Base-by-base conservation (phyloP, 2,329 filamentous ascomycete species). In the Pyrenophora seminiperda region DNA sequence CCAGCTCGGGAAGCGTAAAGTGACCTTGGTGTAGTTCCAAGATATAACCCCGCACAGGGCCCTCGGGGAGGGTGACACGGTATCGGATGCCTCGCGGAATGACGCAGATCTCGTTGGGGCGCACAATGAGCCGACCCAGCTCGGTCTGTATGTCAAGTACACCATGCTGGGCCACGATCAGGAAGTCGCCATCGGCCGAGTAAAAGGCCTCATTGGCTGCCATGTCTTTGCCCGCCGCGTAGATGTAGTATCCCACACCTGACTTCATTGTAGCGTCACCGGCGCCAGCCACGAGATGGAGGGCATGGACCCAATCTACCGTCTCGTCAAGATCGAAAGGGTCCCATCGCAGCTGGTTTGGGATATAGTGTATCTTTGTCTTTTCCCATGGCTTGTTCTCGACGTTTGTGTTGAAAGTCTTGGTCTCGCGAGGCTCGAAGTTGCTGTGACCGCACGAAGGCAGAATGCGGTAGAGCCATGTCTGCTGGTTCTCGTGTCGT, bases 301-400 rank as follows among this genome's bases (percentile, higher is more conserved):
- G 74, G 47, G 81, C 81, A 62, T 87, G 82, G 17, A 88, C 83
- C 84, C 85, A 89, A 62, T 88, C 84, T 2, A 84, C 83, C 3
- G 78, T 79, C 68, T 88, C 79, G 56, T 90, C 85, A 40, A 91
- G 77, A 61, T 91, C 86, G 67, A 91, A 90, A 2, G 85, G 86
- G 59, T 89, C 85, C 90, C 90, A 94, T 59, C 89, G 83, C 22
- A 93, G 78, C 72, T 93, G 89, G 66, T 92, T 91, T 4, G 90
- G 90, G 41, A 91, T 87, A 62, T 90, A 86, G 61, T 88, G 84
- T 59, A 90, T 80, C 65, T 82, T 83, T 59, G 90, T 80, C 65
- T 82, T 83, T 56, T 81, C 80, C 45, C 78, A 74, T 7, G 75
- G 72, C 52, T 77, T 76, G 58, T 74, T 75, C 57, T 78, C 77